Evolutionary conservation across 768 basidiomycete species (phyloP).

Genomic region (Coprinopsis strossmayeri): DNA sequence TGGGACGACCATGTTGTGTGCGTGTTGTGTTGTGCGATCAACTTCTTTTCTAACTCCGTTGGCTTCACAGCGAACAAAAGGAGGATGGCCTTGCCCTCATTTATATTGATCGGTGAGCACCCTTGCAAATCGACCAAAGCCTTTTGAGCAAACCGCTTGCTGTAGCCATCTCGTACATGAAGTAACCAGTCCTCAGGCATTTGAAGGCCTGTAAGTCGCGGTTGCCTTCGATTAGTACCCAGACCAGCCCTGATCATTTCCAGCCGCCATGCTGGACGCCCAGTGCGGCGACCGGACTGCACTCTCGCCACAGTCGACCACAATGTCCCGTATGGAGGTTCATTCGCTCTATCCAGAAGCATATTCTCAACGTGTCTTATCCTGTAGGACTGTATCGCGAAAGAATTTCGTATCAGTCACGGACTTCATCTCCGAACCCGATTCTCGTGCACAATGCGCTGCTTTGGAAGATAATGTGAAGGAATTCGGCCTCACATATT

Average conservation of each 20-base stretch:
- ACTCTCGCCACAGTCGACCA: slow-evolving; percentile 88
- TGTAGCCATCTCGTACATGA: slow-evolving; percentile 70
- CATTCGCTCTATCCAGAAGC: background rate
- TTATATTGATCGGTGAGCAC: slow-evolving; percentile 70
- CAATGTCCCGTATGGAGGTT: slow-evolving; percentile 69
- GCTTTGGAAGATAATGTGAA: slow-evolving; percentile 88
- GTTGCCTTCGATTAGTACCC: background rate
- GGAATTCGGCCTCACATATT: slow-evolving; percentile 88
- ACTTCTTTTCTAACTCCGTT: slow-evolving; percentile 4
- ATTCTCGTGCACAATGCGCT: slow-evolving; percentile 76
- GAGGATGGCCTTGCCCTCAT: slow-evolving; percentile 75
- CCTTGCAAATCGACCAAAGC: background rate
- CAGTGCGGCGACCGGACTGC: slow-evolving; percentile 80
- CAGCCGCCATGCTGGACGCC: slow-evolving; percentile 68
- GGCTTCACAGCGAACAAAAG: slow-evolving; percentile 57
- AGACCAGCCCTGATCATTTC: slow-evolving; percentile 10
- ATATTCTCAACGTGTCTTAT: slow-evolving; percentile 7
- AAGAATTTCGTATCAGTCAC: slow-evolving; percentile 68
- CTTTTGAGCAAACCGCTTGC: background rate
- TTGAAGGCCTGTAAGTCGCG: slow-evolving; percentile 68
- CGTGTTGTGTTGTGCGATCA: slow-evolving; percentile 24
- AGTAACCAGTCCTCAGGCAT: slow-evolving; percentile 92
- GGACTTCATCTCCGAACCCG: slow-evolving; percentile 76
- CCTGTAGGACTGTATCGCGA: slow-evolving; percentile 57
- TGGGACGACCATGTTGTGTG: slow-evolving; percentile 96